phyloP scores from a whole-genome alignment of 768 basidiomycete genomes.

The Auriscalpium microsporum region DNA sequence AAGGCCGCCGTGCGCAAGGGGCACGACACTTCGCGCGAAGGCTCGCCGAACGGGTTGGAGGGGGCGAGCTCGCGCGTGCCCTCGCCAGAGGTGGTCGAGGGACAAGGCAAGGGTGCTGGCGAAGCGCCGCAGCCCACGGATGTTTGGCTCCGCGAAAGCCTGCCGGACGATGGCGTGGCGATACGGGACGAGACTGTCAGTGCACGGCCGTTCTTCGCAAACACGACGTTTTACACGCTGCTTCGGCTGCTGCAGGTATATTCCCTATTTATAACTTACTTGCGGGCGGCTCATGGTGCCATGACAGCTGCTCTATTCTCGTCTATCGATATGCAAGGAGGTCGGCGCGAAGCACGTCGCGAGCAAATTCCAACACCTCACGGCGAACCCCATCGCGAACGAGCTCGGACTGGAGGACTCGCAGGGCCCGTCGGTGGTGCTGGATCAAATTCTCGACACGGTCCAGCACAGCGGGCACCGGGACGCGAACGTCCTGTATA shows the following conservation, averaged over 20 bases:
- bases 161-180: conserved; percentile 9
- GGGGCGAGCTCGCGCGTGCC: background rate
- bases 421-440: conserved; percentile 58
- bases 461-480: conserved; percentile 39
- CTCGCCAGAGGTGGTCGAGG: background rate
- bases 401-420: conserved; percentile 82
- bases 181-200: conserved; percentile 19
- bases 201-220: conserved; percentile 72
- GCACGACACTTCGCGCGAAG: background rate
- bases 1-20: conserved; percentile 1
- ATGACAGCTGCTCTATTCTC: conserved; percentile 78
- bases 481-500: conserved; percentile 66
- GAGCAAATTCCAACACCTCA: conserved; percentile 54
- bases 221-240: conserved; percentile 88
- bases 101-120: background rate
- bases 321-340: conserved; percentile 78
- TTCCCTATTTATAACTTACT: conserved; percentile 16
- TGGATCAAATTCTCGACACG: conserved; percentile 59
- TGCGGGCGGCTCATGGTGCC: conserved; percentile 1
- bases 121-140: background rate
- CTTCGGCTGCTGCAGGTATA: conserved; percentile 80
- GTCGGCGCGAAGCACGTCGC: conserved; percentile 64
- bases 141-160: conserved; percentile 11
- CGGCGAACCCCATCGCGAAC: conserved; percentile 75
- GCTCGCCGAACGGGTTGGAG: conserved; percentile 16